Percentiles rank a stretch among this genome's conserved stretches.
Conservation (phyloP, 768 basidiomycete genomes). For the Leccinum arenicola region DNA sequence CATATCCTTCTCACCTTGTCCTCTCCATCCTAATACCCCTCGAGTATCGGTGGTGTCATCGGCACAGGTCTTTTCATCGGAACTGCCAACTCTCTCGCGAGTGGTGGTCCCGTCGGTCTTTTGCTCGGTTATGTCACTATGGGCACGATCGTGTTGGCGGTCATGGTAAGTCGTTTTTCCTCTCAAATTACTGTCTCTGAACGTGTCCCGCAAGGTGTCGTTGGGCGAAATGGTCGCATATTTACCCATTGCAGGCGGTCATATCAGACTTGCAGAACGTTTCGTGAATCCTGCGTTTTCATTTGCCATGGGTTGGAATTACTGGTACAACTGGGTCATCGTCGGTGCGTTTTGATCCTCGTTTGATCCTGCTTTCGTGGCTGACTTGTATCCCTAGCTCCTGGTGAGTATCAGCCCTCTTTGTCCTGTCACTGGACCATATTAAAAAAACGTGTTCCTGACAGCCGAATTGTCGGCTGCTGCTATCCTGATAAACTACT, state of each 20-base stretch:
- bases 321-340: conserved; percentile 41
- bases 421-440: not conserved
- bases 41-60: conserved; percentile 58
- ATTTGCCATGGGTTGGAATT: conserved; percentile 53
- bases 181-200: not conserved
- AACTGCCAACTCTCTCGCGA: conserved; percentile 45
- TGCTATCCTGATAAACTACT: conserved; percentile 76
- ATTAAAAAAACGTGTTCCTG: not conserved
- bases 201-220: conserved; percentile 43
- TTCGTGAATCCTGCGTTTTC: conserved; percentile 78
- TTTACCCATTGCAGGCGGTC: conserved; percentile 76
- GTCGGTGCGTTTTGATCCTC: conserved; percentile 11
- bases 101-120: conserved; percentile 73
- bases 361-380: not conserved
- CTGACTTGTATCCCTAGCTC: conserved; percentile 16
- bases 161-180: conserved; percentile 51
- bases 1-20: not conserved
- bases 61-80: conserved; percentile 69
- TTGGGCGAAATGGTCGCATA: conserved; percentile 63
- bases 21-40: conserved; percentile 1
- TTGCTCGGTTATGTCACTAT: conserved; percentile 66
- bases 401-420: conserved; percentile 17
- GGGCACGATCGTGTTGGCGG: conserved; percentile 66
- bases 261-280: conserved; percentile 78
- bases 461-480: conserved; percentile 40